Base-by-base conservation (phyloP, 164 flowering plant species). In the Echeveria elegans region DNA sequence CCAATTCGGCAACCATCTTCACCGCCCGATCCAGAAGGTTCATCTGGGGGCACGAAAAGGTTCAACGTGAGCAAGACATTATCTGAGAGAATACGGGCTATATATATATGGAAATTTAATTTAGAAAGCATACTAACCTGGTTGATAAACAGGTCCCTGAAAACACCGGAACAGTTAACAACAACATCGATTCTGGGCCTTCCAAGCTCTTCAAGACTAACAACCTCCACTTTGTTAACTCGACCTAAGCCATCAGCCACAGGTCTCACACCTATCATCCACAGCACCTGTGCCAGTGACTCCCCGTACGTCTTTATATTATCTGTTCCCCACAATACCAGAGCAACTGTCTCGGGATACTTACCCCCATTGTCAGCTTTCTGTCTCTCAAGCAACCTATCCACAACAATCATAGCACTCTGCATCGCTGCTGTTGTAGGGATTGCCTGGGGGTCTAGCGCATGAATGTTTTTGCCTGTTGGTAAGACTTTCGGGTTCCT, bases 401-500 rank as follows among this genome's bases (percentile, higher is more conserved):
- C 96, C 47, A 94, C 99, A 64, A 94, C 99, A 24, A 91, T 71
- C 77, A 73, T 88, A 2, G 99, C 99, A 72, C 99, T 95, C 75
- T 86, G 89, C 94, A 95, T 72, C 11, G 97, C 99, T 59, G 99
- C 99, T 32, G 85, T 82, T 24, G 99, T 95, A 5, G 99, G 99
- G 64, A 95, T 95, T 10, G 97, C 63, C 67, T 95, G 99, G 66
- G 99, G 99, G 76, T 95, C 99, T 60, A 95, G 74, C 0, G 99
- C 99, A 67, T 95, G 99, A 63, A 95, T 95, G 74, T 95, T 95
- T 78, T 95, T 95, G 26, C 99, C 99, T 5, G 99, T 95, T n/a
- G 99, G 99, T 72, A 95, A 72, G 24, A 95, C 99, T 76, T 95
- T 95, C 0, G 99, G 99, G 77, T 95, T 95, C 70, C 97, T 84